These are phyloP conservation scores for Tylopilus sp. DNA, from an alignment of 1,284 basidiomycete species.

Conservation along the genomic window DNA sequence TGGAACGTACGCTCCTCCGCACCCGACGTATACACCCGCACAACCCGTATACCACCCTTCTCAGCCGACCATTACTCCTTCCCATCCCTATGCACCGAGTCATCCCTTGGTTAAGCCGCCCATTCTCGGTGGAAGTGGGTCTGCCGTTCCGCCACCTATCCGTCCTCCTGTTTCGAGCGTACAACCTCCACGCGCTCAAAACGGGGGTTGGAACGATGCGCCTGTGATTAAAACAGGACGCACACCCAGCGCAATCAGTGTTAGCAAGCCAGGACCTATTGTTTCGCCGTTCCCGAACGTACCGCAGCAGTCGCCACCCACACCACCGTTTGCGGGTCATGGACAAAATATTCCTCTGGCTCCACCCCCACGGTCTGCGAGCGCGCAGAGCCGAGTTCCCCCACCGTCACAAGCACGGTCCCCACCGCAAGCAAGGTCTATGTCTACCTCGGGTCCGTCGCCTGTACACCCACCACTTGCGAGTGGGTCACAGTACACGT, in stretches of 20 bases:
- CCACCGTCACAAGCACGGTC: conserved; percentile 41
- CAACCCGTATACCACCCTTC: conserved; percentile 14
- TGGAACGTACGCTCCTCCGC: conserved; percentile 12
- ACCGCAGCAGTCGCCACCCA: conserved; percentile 44
- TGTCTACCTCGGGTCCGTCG: conserved; percentile 39
- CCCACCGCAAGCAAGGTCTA: conserved; percentile 36
- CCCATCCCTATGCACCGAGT: conserved; percentile 35
- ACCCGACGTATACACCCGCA: conserved; percentile 4
- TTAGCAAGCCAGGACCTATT: conserved; percentile 66
- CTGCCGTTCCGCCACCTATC: conserved; percentile 19
- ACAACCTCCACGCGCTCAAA: conserved; percentile 55
- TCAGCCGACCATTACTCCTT: conserved; percentile 28
- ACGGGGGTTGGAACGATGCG: conserved; percentile 91
- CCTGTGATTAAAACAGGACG: conserved; percentile 51
- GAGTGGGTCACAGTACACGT: conserved; percentile 41
- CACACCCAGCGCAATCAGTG: conserved; percentile 47
- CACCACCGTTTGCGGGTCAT: conserved; percentile 40
- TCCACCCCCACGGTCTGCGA: conserved; percentile 62
- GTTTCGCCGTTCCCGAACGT: conserved; percentile 87
- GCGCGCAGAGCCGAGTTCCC: conserved; percentile 47
- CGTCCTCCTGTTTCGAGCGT: conserved; percentile 24
- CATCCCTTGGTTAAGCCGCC: conserved; percentile 15
- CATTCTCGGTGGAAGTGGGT: conserved; percentile 11
- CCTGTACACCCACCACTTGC: conserved; percentile 36
- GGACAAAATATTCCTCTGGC: conserved; percentile 43